Evolutionary conservation across 805 yeast genomes (phyloP), one percentile per base, ranked within the genome.

Genomic region (Debaryomyces castellii): DNA sequence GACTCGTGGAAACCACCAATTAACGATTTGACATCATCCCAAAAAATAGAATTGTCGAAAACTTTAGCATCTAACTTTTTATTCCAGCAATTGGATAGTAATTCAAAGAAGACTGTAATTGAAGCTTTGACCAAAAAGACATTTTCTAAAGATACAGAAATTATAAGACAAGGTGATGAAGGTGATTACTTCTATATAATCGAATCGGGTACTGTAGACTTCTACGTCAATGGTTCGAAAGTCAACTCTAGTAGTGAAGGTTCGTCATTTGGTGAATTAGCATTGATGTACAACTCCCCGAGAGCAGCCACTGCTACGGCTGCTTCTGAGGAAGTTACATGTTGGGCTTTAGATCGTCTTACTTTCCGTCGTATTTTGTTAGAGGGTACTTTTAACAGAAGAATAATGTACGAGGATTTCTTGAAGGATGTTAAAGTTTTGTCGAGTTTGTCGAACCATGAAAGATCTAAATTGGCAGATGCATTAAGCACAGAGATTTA

Each of bases 271-370:
- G 99, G 99, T 62, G 99, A 94, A 67, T 78, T 94, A 59, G 99
- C 99, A 3, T 77, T 94, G 57, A 90, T 94, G 96, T 92, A 94
- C 73, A 92, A 94, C 66, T 83, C 97, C 16, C 97, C 97, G 50
- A 83, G 99, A 69, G 98, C 98, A 6, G 98, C 98, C 8, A 89
- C 98, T 1, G 97, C 88, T 1, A 58, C 77, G 22, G 91, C 96
- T 8, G 76, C 87, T 6, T 89, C 86, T 49, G 77, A 85, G 57
- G 81, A 81, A 25, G 74, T 92, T 42, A 66, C 71, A 12, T 69
- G 74, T 53, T 92, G 97, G 97, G 94, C 96, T 2, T 77, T 94
- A 55, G 99, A 94, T 69, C 82, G 99, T 60, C 73, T 85, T 59
- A 91, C 97, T 1, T 94, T 94, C 74, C 84, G 97, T 66, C 81